phyloP scores from a whole-genome alignment of 2,329 filamentous ascomycete genomes.

The Penicillium hordei region DNA sequence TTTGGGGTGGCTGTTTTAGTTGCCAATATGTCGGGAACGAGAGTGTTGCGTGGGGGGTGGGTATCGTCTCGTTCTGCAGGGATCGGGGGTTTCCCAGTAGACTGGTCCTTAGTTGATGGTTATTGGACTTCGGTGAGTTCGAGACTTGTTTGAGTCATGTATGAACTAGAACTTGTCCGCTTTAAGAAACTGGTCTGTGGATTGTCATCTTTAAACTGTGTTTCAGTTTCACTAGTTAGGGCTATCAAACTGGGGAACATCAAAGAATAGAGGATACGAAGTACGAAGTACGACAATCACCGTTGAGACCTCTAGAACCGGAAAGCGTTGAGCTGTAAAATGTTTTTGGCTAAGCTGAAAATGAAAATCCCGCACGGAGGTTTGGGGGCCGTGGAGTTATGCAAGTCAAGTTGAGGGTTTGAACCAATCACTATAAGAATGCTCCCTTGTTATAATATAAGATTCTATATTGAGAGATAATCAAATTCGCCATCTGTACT shows the following conservation, averaged over 20 bases:
- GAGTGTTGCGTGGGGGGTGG: neutral
- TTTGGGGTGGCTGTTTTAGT: neutral
- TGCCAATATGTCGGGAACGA: neutral
- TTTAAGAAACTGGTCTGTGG: neutral
- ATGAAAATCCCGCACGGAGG: conserved; percentile 7
- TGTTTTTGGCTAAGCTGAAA: neutral
- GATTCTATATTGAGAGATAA: neutral
- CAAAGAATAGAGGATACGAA: neutral
- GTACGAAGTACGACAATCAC: neutral
- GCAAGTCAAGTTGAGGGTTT: neutral
- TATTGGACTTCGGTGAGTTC: neutral
- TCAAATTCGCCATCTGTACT: conserved; percentile 1
- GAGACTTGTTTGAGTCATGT: neutral
- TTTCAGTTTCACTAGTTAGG: neutral
- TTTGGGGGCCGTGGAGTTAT: conserved; percentile 12
- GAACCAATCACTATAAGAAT: neutral
- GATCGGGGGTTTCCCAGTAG: conserved; percentile 1
- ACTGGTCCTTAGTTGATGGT: neutral
- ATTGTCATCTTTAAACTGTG: neutral
- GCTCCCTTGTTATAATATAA: neutral
- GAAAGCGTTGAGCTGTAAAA: neutral
- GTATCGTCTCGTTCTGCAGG: conserved; percentile 6
- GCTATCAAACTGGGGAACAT: neutral
- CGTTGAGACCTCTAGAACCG: neutral
- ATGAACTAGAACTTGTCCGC: neutral